Conservation (phyloP, 2,329 filamentous ascomycete genomes). For the Cladosporium sp. region DNA sequence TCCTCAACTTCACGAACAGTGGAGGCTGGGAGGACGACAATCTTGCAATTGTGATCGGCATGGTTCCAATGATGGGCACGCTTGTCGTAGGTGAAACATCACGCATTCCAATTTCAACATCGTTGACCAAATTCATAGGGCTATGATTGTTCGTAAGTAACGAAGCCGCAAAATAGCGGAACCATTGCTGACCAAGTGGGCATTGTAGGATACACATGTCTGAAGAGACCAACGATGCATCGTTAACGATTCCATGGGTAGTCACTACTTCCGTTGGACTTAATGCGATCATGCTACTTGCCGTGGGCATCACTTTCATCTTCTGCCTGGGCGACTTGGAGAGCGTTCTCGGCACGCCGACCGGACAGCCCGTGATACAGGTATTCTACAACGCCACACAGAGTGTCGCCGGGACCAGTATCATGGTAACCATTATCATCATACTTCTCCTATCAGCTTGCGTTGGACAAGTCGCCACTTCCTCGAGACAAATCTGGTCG, state of each 20-base stretch:
- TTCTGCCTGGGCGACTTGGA: slow-evolving; percentile 34
- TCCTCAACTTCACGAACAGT: slow-evolving; percentile 1
- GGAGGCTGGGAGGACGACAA: slow-evolving; percentile 12
- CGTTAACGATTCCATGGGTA: slow-evolving; percentile 4
- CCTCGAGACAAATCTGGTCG: slow-evolving; percentile 12
- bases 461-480: slow-evolving; percentile 1
- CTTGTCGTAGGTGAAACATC: slow-evolving; percentile 1
- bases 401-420: slow-evolving; percentile 24
- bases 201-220: slow-evolving; percentile 12
- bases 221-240: slow-evolving; percentile 15
- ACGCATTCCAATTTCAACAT: background rate
- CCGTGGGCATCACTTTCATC: slow-evolving; percentile 25
- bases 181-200: background rate
- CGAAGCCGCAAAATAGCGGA: background rate
- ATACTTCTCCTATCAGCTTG: slow-evolving; percentile 5
- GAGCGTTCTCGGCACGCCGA: slow-evolving; percentile 32
- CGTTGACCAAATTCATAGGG: background rate
- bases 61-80: slow-evolving; percentile 5
- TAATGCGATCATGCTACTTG: slow-evolving; percentile 13
- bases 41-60: slow-evolving; percentile 9
- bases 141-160: background rate
- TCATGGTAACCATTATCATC: slow-evolving; percentile 19
- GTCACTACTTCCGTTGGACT: slow-evolving; percentile 11
- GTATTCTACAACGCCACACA: slow-evolving; percentile 40
- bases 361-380: slow-evolving; percentile 42